A percentile compares a stretch with the other conserved stretches of the same genome.
Evolutionary conservation across 2,329 filamentous ascomycete genomes (phyloP).

Genomic region (Diaporthe sp.): DNA sequence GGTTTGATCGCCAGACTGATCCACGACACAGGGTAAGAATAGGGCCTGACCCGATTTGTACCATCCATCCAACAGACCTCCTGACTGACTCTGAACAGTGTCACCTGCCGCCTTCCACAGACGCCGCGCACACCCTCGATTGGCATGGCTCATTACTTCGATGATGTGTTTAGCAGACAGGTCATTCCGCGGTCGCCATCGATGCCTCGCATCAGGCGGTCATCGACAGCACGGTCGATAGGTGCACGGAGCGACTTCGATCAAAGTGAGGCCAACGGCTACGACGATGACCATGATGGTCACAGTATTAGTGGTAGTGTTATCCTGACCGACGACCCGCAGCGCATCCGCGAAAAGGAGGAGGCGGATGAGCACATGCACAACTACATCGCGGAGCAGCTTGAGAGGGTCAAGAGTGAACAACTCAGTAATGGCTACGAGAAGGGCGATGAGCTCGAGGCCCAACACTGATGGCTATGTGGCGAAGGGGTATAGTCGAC

Average conservation of each 20-base stretch:
- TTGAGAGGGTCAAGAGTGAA: conserved; percentile 76
- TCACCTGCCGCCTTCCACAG: conserved; percentile 90
- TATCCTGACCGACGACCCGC: conserved; percentile 63
- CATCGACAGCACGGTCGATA: conserved; percentile 85
- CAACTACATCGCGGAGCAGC: conserved; percentile 83
- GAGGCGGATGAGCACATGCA: conserved; percentile 79
- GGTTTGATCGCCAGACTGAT: conserved; percentile 96
- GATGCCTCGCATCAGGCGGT: conserved; percentile 74
- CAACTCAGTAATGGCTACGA: conserved; percentile 52
- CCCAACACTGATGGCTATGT: conserved; percentile 41
- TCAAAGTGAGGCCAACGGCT: conserved; percentile 55
- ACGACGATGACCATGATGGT: conserved; percentile 53
- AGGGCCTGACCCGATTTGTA: neutral
- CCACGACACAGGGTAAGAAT: conserved; percentile 90
- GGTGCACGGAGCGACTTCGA: conserved; percentile 85
- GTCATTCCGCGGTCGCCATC: conserved; percentile 49
- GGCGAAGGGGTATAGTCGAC: neutral
- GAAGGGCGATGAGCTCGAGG: conserved; percentile 60
- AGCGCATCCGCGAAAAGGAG: conserved; percentile 57
- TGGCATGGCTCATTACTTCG: conserved; percentile 93
- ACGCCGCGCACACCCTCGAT: conserved; percentile 88
- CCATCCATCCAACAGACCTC: neutral
- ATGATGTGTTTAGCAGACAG: conserved; percentile 81
- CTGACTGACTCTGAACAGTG: conserved; percentile 64
- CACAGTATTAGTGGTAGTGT: conserved; percentile 53